Evolutionary conservation across 345 rosid genomes (phyloP).

Genomic region (Populus tremula): DNA sequence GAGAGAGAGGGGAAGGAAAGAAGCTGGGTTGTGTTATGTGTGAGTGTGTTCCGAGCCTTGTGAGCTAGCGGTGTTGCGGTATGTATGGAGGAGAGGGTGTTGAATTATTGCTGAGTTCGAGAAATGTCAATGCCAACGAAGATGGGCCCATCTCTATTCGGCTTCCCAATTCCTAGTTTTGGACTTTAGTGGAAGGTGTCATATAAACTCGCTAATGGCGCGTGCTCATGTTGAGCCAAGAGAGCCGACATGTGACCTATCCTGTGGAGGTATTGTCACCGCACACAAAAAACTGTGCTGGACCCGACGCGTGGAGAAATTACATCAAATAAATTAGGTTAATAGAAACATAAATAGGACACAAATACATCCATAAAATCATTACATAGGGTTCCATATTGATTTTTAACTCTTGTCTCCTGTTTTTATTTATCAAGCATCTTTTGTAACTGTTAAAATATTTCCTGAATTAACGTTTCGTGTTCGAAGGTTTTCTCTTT

Average conservation of each 20-base stretch:
- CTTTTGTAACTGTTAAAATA: no score
- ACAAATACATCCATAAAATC: no score
- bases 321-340: no score
- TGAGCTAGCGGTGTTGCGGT: not conserved
- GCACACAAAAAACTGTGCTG: no score
- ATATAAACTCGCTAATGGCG: not conserved
- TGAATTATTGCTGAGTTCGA: slow-evolving; percentile 26
- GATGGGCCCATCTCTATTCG: slow-evolving; percentile 27
- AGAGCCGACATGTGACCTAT: slow-evolving; percentile 22
- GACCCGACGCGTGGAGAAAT: not conserved
- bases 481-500: no score
- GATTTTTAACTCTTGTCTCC: no score
- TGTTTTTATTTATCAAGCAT: no score
- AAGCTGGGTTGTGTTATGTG: not conserved
- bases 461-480: no score
- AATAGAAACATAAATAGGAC: no score
- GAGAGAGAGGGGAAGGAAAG: not conserved
- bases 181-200: not conserved
- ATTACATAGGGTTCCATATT: no score
- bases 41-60: not conserved
- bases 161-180: slow-evolving; percentile 13
- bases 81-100: not conserved
- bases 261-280: not conserved
- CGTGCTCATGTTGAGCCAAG: slow-evolving; percentile 1
- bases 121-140: slow-evolving; percentile 52